Percentiles rank a stretch among this genome's conserved stretches.
phyloP scores from a whole-genome alignment of 805 yeast genomes.

The Metschnikowia matae region DNA sequence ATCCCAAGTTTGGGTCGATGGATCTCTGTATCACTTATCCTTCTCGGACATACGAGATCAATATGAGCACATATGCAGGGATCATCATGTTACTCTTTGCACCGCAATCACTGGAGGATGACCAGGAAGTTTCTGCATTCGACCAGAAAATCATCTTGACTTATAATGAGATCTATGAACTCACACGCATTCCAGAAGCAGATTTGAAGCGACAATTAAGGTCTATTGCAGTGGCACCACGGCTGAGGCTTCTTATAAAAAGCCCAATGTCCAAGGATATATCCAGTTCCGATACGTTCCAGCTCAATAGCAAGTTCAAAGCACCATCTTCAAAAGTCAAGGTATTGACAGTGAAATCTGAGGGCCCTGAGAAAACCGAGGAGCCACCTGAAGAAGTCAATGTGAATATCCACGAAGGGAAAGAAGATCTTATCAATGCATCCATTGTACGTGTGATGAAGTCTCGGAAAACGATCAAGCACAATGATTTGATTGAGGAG shows the following conservation, averaged over 20 bases:
- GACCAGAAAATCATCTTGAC: conserved; percentile 55
- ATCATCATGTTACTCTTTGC: conserved; percentile 69
- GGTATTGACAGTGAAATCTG: conserved; percentile 58
- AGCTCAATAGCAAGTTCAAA: conserved; percentile 63
- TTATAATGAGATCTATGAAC: conserved; percentile 55
- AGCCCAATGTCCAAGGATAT: conserved; percentile 73
- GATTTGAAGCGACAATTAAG: conserved; percentile 77
- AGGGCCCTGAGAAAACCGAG: conserved; percentile 28
- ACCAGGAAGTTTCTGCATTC: conserved; percentile 34
- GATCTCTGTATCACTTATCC: conserved; percentile 72
- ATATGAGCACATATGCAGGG: conserved; percentile 79
- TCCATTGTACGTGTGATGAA: conserved; percentile 89
- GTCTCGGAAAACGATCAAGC: conserved; percentile 55
- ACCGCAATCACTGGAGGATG: conserved; percentile 35
- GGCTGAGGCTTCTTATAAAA: conserved; percentile 70
- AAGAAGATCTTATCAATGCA: conserved; percentile 72
- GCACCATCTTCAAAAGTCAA: conserved; percentile 67
- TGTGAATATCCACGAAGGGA: conserved; percentile 54
- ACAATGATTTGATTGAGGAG: conserved; percentile 65
- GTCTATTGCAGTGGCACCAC: conserved; percentile 80
- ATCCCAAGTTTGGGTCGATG: conserved; percentile 76
- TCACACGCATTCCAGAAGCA: conserved; percentile 66
- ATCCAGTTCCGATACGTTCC: conserved; percentile 57
- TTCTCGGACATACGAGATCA: conserved; percentile 68
- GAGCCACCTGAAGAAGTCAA: conserved; percentile 47